Base-by-base conservation (phyloP, 2,329 filamentous ascomycete genomes). In the Macrophomina tecta region DNA sequence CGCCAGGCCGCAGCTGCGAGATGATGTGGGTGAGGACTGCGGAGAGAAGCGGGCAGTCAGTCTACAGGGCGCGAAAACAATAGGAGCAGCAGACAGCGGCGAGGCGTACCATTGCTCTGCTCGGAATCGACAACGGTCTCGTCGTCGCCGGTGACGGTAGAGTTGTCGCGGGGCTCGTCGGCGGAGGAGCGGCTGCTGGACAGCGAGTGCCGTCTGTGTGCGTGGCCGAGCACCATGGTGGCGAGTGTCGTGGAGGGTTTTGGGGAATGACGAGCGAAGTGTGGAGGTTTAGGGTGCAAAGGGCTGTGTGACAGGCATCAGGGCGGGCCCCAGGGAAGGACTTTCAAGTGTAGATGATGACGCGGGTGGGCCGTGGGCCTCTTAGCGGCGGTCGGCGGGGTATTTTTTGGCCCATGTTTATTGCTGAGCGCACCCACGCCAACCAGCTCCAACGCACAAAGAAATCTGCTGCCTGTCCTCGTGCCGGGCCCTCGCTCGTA, bases 11-110 rank as follows among this genome's bases (percentile, higher is more conserved):
- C 69, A 99, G 86, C 82, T 99, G 95, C 63, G 94, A 97, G 76
- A 99, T 98, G 81, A 99, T 97, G 81, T 98, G 94, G 68, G 90
- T 92, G 72, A 99, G 90, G 75, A 99, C 95, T 97, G 76, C 38
- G 64, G 28, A 28, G 34, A 58, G 11, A 40, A 48, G 30, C 53
- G 32, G 38, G 11, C 18, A 12, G 18, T 58, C 38, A 62, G 62
- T 48, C 16, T 51, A 8, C 6, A 11, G 23, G 1, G 45, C n/a
- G 55, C 18, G 40, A 18, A 62, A 45, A 18, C 36, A 38, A 30
- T 4, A 8, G 53, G 11, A 45, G n/a, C 45, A 36, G 9, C 18
- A 5, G 28, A 14, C n/a, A 28, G 28, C 7, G 51, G 55, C 34
- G 34, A 65, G 64, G 75, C 89, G 78, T 82, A 97, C 93, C 91